Conservation (phyloP, 768 basidiomycete genomes). For the Trametes coccinea region DNA sequence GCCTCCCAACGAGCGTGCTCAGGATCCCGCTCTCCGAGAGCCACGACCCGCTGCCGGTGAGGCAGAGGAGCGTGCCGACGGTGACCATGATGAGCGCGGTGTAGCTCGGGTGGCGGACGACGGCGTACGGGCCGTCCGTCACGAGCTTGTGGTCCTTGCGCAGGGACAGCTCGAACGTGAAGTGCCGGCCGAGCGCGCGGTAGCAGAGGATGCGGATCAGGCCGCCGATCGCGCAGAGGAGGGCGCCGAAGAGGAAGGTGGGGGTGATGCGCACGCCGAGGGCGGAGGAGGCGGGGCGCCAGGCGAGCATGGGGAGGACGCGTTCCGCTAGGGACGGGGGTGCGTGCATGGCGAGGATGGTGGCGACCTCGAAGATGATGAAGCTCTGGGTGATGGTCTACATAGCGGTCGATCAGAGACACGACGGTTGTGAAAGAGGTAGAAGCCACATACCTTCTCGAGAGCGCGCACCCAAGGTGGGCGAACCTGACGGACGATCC, state of each 20-base stretch:
- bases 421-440: background rate
- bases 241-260: conserved; percentile 6
- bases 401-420: background rate
- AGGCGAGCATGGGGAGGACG: conserved; percentile 10
- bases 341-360: conserved; percentile 8
- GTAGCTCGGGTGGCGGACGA: conserved; percentile 29
- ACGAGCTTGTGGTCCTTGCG: conserved; percentile 23
- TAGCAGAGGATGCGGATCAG: conserved; percentile 18
- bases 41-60: conserved; percentile 14
- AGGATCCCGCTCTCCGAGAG: conserved; percentile 17
- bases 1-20: conserved; percentile 6
- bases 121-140: conserved; percentile 24
- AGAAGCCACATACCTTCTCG: background rate
- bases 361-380: conserved; percentile 7
- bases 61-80: conserved; percentile 17
- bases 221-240: conserved; percentile 7
- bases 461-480: conserved; percentile 12
- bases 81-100: conserved; percentile 19
- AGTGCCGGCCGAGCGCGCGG: conserved; percentile 21
- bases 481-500: conserved; percentile 12
- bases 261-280: conserved; percentile 6
- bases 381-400: conserved; percentile 9
- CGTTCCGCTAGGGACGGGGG: background rate
- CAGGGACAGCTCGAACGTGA: conserved; percentile 27
- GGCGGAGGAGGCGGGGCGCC: conserved; percentile 7